phyloP scores from a whole-genome alignment of 1,139 yeast genomes.

The Blastobotrys illinoisensis region DNA sequence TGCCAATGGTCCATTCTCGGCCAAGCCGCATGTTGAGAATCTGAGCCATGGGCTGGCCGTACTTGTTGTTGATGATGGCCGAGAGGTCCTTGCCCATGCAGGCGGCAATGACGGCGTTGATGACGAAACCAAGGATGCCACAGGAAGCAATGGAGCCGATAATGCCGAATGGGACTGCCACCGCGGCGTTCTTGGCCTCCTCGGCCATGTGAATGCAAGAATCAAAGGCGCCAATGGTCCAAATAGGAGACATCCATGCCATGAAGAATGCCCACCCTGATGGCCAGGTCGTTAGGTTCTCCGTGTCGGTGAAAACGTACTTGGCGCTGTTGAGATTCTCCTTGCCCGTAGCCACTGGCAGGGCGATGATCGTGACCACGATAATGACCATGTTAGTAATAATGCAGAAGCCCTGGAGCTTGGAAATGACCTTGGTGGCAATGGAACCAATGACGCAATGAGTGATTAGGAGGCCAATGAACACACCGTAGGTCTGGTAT shows the following conservation, averaged over 20 bases:
- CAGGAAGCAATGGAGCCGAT: conserved; percentile 51
- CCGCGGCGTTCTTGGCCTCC: conserved; percentile 61
- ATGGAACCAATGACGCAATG: conserved; percentile 45
- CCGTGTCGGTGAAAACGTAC: conserved; percentile 52
- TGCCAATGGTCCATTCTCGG: conserved; percentile 52
- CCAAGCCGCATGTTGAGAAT: conserved; percentile 62
- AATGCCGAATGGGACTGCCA: conserved; percentile 65
- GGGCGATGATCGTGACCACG: conserved; percentile 41
- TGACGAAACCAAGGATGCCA: conserved; percentile 55
- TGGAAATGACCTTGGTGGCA: conserved; percentile 49
- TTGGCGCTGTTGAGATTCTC: conserved; percentile 32
- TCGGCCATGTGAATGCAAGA: conserved; percentile 66
- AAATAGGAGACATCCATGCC: conserved; percentile 56
- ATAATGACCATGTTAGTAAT: conserved; percentile 50
- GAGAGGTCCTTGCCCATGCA: conserved; percentile 47
- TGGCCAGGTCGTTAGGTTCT: conserved; percentile 54
- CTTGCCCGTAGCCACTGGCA: conserved; percentile 17
- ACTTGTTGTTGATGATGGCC: conserved; percentile 32
- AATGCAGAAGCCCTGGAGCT: conserved; percentile 57
- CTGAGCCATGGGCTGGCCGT: conserved; percentile 47
- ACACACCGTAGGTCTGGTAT: conserved; percentile 50
- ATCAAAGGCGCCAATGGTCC: conserved; percentile 50
- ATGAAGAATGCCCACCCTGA: conserved; percentile 61
- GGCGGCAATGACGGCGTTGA: conserved; percentile 50
- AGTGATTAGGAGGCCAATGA: conserved; percentile 45